Base-by-base conservation (phyloP, 1,284 basidiomycete genomes). In the Laetiporus sulphureus region DNA sequence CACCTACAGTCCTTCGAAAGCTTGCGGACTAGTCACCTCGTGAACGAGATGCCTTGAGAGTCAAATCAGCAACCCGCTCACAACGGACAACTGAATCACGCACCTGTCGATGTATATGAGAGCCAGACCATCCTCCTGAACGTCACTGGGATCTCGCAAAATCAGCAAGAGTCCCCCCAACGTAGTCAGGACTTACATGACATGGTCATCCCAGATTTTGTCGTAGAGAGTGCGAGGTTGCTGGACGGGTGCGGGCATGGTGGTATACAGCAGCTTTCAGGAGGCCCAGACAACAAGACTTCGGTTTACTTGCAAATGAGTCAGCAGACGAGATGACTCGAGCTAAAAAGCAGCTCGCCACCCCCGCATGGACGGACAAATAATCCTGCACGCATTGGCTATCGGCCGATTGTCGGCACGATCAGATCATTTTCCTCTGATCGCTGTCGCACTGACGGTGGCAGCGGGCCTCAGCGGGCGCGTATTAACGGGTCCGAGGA, bases 201-300 rank as follows among this genome's bases (percentile, higher is more conserved):
- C 78, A 67, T 96, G 92, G 63, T 95, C 91, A 54, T 95, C 91
- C 80, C 90, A 96, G 54, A 96, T 91, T 71, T 95, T 95, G 68
- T 95, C 92, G 67, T 95, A 94, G 29, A 95, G 71, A 35, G 92
- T 95, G 51, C 88, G 79, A 12, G 91, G 88, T 24, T 69, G 61
- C 44, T 67, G 54, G 18, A 75, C 59, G 27, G 74, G 66, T 41
- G 66, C 68, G 48, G 83, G 75, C 83, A 85, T 82, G 43, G 52
- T 51, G 16, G 32, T 18, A 2, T 23, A 2, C 3, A 12, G 16
- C 7, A 13, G 3, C 5, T 21, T 8, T 19, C 13, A 21, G 19
- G n/a, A n/a, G n/a, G n/a, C n/a, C n/a, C n/a, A n/a, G n/a, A n/a
- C n/a, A n/a, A n/a, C n/a, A n/a, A n/a, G n/a, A n/a, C n/a, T n/a